phyloP scores from a whole-genome alignment of 2,329 filamentous ascomycete genomes.

The Chaetomium globosum region DNA sequence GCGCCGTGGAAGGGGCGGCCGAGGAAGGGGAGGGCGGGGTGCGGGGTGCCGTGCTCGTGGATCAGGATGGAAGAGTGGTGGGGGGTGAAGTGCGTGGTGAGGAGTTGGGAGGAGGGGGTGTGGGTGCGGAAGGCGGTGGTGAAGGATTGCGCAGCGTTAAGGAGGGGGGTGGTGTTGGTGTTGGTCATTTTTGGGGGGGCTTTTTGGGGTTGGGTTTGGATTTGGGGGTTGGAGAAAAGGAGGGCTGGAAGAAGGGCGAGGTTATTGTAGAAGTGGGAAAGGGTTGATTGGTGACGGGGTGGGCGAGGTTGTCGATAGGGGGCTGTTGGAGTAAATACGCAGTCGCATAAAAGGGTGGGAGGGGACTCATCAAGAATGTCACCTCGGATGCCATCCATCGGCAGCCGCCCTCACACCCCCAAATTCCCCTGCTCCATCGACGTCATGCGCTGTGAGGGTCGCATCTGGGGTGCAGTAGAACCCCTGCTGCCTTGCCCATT shows the following conservation, averaged over 20 bases:
- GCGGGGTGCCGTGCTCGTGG: slow-evolving; percentile 42
- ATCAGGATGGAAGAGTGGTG: slow-evolving; percentile 32
- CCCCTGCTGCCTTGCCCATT: not conserved
- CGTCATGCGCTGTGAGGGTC: slow-evolving; percentile 19
- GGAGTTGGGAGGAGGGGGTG: slow-evolving; percentile 35
- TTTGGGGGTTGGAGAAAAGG: not conserved
- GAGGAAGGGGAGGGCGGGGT: slow-evolving; percentile 42
- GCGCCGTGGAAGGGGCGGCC: slow-evolving; percentile 41
- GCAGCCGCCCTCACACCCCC: not conserved
- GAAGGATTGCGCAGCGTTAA: slow-evolving; percentile 41
- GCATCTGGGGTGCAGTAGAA: not conserved
- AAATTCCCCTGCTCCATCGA: slow-evolving; percentile 14
- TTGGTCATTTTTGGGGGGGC: not conserved
- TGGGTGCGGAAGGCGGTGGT: slow-evolving; percentile 42
- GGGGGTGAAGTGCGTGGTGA: slow-evolving; percentile 39
- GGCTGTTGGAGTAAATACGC: not conserved
- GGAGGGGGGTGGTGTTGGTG: slow-evolving; percentile 37
- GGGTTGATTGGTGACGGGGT: too few species aligned
- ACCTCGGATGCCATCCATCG: slow-evolving; percentile 14
- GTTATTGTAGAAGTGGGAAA: too few species aligned
- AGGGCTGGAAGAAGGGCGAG: too few species aligned
- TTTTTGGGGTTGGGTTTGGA: not conserved
- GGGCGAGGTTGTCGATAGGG: too few species aligned
- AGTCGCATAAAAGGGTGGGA: too few species aligned
- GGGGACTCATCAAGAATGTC: not conserved